Percentiles rank a stretch among this genome's conserved stretches.
Conservation (phyloP, 2,329 filamentous ascomycete species). For the Diaporthe sp. region DNA sequence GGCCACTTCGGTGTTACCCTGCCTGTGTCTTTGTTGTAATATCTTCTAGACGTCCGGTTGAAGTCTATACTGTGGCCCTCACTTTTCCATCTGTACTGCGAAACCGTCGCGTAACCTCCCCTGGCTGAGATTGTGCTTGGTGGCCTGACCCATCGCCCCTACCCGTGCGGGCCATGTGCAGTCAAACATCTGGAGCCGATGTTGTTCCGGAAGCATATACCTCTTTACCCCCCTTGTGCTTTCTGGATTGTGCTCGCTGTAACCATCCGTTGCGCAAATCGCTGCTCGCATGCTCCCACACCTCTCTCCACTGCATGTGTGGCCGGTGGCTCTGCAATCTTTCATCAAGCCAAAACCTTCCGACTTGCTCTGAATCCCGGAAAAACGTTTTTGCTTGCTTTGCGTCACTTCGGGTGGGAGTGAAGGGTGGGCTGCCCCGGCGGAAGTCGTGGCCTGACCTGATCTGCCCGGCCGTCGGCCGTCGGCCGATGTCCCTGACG, state of each 20-base stretch:
- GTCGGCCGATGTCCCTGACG: background rate
- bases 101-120: slow-evolving; percentile 2
- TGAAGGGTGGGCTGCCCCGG: background rate
- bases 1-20: background rate
- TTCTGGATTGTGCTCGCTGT: background rate
- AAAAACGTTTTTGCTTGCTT: background rate
- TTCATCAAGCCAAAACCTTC: no score
- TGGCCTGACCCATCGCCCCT: background rate
- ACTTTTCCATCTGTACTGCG: background rate
- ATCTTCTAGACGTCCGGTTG: background rate
- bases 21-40: background rate
- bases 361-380: background rate
- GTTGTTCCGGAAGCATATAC: background rate
- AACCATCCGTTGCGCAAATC: background rate
- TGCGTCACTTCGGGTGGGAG: background rate
- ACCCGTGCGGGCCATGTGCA: background rate
- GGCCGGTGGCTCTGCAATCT: background rate
- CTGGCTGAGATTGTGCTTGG: background rate
- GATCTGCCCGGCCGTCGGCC: background rate
- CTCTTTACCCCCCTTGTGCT: background rate
- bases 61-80: background rate
- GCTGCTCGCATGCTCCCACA: background rate
- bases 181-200: background rate
- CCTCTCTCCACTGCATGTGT: background rate
- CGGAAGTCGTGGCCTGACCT: background rate